Evolutionary conservation across 805 yeast species (phyloP).

Genomic region (Wickerhamomyces chaumierensis): DNA sequence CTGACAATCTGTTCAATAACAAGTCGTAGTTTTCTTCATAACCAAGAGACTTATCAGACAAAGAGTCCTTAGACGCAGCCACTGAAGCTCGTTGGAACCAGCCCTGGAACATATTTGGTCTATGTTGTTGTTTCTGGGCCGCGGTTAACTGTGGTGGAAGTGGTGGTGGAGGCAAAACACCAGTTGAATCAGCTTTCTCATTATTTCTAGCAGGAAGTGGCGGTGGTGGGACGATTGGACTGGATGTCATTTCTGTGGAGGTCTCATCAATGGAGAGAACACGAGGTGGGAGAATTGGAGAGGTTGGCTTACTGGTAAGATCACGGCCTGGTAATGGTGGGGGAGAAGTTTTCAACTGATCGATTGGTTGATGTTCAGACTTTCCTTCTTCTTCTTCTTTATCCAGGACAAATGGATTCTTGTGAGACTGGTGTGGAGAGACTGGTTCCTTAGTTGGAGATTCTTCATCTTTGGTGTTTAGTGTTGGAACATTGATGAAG

Average conservation of each 20-base stretch:
- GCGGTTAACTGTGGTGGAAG: constrained; percentile 17
- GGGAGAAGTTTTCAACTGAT: too few relatives aligned
- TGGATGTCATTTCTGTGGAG: too few relatives aligned
- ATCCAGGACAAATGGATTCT: not conserved
- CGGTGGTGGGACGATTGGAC: not conserved
- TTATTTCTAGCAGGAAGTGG: constrained; percentile 4
- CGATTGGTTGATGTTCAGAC: too few relatives aligned
- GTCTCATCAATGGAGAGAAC: too few relatives aligned
- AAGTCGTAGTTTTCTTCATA: constrained; percentile 41
- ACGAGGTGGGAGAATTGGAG: constrained; percentile 15
- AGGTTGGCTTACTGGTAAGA: constrained; percentile 1
- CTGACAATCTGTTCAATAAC: constrained; percentile 46
- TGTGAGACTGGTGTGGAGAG: not conserved
- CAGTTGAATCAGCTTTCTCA: constrained; percentile 13
- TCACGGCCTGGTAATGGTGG: constrained; percentile 16
- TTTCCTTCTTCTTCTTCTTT: too few relatives aligned
- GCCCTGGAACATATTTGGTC: constrained; percentile 11
- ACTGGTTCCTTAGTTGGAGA: not conserved
- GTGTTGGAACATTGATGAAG: not conserved
- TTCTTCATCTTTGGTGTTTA: constrained; percentile 1
- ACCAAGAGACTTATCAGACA: constrained; percentile 12
- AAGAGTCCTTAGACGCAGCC: constrained; percentile 5
- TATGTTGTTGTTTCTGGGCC: constrained; percentile 15
- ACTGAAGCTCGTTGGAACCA: constrained; percentile 13
- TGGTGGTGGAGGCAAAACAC: constrained; percentile 17